phyloP scores from a whole-genome alignment of 73 alveolate genomes.

The Tetrahymena borealis region DNA sequence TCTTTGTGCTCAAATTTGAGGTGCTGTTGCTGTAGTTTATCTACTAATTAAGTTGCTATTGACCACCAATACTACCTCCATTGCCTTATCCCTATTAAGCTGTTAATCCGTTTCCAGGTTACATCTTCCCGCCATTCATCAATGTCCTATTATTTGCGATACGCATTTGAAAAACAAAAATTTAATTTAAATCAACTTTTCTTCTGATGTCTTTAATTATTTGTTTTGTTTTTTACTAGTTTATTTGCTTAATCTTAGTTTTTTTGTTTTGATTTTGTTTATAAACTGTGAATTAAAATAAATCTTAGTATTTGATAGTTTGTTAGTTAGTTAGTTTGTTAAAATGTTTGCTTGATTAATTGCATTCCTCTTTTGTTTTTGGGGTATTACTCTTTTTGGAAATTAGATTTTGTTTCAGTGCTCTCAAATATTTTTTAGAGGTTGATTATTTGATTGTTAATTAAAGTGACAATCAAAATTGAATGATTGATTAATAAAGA shows the following conservation, averaged over 20 bases:
- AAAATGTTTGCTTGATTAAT: neutral
- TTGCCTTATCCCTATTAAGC: too few species aligned
- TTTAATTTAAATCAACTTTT: neutral
- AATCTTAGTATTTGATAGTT: neutral
- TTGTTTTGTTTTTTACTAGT: neutral
- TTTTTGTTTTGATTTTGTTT: neutral
- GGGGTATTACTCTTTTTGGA: neutral
- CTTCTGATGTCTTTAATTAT: too few species aligned
- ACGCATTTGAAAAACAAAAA: neutral
- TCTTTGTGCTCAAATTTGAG: neutral
- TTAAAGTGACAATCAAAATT: neutral
- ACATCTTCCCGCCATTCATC: slow-evolving; percentile 1
- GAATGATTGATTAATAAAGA: neutral
- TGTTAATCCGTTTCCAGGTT: neutral
- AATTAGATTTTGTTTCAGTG: neutral
- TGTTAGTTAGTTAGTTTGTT: neutral
- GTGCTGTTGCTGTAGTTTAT: neutral
- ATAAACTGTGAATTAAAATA: neutral
- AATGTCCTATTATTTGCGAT: neutral
- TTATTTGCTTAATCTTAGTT: neutral
- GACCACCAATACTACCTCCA: neutral
- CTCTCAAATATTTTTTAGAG: neutral
- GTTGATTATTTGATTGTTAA: neutral
- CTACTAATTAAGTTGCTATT: neutral
- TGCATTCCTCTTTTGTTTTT: neutral